Evolutionary conservation across 257 asterid genomes (phyloP).

Genomic region (Scutellaria minor): DNA sequence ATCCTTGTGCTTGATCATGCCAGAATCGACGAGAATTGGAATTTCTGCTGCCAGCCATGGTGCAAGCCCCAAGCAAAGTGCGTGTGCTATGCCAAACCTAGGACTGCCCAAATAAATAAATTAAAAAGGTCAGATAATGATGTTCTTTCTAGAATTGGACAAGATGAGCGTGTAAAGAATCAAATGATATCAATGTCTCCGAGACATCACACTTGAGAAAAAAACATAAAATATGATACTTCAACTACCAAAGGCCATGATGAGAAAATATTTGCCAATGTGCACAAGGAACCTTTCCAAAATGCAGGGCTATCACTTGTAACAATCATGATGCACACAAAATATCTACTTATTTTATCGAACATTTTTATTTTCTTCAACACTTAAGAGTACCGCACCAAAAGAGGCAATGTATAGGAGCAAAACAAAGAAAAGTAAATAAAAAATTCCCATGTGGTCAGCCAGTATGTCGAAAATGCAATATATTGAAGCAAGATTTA

Average conservation of each 20-base stretch:
- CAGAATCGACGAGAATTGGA: conserved; percentile 89
- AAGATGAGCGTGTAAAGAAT: conserved; percentile 1
- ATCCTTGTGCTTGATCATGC: conserved; percentile 93
- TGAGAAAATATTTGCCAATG: not conserved
- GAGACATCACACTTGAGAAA: not conserved
- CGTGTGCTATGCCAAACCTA: conserved; percentile 94
- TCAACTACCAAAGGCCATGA: not conserved
- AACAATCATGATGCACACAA: not conserved
- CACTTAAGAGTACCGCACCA: not conserved
- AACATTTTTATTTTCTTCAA: not conserved
- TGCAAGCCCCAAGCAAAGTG: conserved; percentile 91
- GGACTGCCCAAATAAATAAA: conserved; percentile 52
- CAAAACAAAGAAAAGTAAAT: not conserved
- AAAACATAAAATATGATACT: too few relatives aligned
- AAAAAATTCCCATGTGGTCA: not conserved
- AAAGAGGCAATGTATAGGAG: not conserved
- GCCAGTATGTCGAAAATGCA: not conserved
- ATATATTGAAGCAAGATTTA: not conserved
- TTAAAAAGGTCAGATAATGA: not conserved
- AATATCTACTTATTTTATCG: not conserved
- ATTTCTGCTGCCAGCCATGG: conserved; percentile 98
- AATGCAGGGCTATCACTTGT: not conserved
- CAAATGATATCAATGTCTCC: not conserved
- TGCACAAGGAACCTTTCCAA: not conserved
- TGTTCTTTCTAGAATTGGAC: conserved; percentile 4